Percentiles rank a stretch among this genome's conserved stretches.
Evolutionary conservation across 345 rosid genomes (phyloP).

Genomic region (Brassica juncea): DNA sequence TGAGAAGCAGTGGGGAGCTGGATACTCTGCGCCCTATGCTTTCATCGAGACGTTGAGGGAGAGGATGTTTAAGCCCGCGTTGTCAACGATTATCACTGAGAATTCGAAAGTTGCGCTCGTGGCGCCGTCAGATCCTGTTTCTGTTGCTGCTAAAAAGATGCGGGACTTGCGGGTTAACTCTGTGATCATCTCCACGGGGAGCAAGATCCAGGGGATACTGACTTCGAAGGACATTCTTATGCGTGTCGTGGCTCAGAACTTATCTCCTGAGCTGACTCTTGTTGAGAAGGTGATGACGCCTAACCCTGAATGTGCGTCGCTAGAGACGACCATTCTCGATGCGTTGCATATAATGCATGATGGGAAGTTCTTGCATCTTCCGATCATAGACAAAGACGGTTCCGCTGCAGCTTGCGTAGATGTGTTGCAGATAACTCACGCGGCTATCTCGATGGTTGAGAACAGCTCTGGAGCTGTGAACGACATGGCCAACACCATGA

Average conservation of each 20-base stretch:
- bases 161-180: constrained; percentile 77
- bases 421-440: constrained; percentile 93
- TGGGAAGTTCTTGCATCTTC: constrained; percentile 97
- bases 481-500: constrained; percentile 90
- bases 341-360: constrained; percentile 96
- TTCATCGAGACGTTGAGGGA: constrained; percentile 95
- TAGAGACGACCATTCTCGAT: constrained; percentile 87
- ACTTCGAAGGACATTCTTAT: constrained; percentile 97
- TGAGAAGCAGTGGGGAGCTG: constrained; percentile 88
- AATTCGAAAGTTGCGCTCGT: constrained; percentile 73
- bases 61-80: constrained; percentile 91
- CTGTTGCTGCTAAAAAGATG: constrained; percentile 90
- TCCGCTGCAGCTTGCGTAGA: constrained; percentile 76
- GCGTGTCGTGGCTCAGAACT: constrained; percentile 96
- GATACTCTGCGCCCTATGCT: constrained; percentile 72
- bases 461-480: constrained; percentile 82
- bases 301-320: constrained; percentile 78
- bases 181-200: constrained; percentile 60
- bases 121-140: constrained; percentile 83
- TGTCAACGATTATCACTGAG: constrained; percentile 82
- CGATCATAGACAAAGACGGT: constrained; percentile 86
- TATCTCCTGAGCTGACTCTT: constrained; percentile 81
- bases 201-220: constrained; percentile 80
- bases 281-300: constrained; percentile 99
- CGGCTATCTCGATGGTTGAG: constrained; percentile 97